phyloP scores from a whole-genome alignment of 2,329 filamentous ascomycete species.

The Coniochaeta pulveracea region DNA sequence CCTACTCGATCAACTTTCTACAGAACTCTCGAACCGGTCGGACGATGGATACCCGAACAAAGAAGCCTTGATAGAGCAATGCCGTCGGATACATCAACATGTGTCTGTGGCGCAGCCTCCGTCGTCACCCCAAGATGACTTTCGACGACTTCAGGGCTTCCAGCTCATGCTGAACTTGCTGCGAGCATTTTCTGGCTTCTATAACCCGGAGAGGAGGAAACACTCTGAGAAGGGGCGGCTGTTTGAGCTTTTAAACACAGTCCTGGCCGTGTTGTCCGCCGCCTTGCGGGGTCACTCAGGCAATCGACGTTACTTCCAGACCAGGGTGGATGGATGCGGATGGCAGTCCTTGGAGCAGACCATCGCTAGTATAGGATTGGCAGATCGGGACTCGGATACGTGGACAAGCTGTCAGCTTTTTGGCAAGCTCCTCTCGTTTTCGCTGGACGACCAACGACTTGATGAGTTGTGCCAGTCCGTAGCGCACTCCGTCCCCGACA shows the following conservation, averaged over 20 bases:
- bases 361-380: conserved; percentile 55
- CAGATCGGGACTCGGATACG: conserved; percentile 54
- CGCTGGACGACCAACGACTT: conserved; percentile 65
- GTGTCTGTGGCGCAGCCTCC: conserved; percentile 35
- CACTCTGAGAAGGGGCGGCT: conserved; percentile 52
- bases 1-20: conserved; percentile 36
- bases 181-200: conserved; percentile 62
- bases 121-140: conserved; percentile 59
- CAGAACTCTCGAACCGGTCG: conserved; percentile 19
- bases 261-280: conserved; percentile 64
- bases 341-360: conserved; percentile 68
- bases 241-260: conserved; percentile 58
- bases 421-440: conserved; percentile 71
- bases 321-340: conserved; percentile 63
- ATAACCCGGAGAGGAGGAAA: conserved; percentile 53
- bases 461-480: conserved; percentile 54
- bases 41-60: conserved; percentile 35
- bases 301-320: conserved; percentile 79
- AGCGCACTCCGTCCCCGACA: conserved; percentile 12
- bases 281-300: conserved; percentile 70
- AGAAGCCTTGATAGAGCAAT: conserved; percentile 36
- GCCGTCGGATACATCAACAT: conserved; percentile 57
- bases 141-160: conserved; percentile 72
- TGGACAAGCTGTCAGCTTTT: conserved; percentile 65
- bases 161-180: conserved; percentile 60